Evolutionary conservation across 129 eudicot species (phyloP).

Genomic region (Oenanthe sinensis): DNA sequence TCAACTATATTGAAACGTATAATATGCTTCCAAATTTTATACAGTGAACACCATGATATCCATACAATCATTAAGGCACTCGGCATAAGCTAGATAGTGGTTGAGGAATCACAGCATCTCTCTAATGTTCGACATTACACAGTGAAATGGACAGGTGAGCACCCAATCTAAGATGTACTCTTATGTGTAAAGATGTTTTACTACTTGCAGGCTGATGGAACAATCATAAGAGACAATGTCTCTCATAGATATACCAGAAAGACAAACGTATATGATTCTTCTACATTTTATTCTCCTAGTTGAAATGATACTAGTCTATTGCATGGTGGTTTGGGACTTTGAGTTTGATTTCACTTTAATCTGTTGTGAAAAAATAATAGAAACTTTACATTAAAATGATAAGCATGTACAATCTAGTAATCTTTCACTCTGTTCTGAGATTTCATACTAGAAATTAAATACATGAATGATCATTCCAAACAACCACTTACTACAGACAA

Average conservation of each 20-base stretch:
- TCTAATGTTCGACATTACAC: neutral
- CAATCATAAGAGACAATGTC: neutral
- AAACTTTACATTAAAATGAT: neutral
- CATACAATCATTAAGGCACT: neutral
- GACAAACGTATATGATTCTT: neutral
- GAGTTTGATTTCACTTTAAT: neutral
- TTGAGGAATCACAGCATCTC: neutral
- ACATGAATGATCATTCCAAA: neutral
- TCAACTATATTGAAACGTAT: neutral
- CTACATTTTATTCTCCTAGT: neutral
- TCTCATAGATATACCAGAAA: neutral
- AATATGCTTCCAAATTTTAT: neutral
- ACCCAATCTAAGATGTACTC: neutral
- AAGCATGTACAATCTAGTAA: conserved; percentile 2
- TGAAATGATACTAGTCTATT: neutral
- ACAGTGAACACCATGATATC: neutral
- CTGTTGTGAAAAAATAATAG: neutral
- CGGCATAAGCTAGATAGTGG: neutral
- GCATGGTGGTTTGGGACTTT: neutral
- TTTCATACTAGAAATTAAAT: neutral
- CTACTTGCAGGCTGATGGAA: neutral
- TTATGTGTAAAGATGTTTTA: neutral
- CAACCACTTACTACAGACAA: conserved; percentile 1
- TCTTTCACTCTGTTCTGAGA: neutral
- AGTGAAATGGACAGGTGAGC: neutral